A percentile compares a stretch with the other conserved stretches of the same genome.
These are phyloP conservation scores for Meyerozyma sp. DNA, from an alignment of 1,139 yeast species.

Conservation along the genomic window DNA sequence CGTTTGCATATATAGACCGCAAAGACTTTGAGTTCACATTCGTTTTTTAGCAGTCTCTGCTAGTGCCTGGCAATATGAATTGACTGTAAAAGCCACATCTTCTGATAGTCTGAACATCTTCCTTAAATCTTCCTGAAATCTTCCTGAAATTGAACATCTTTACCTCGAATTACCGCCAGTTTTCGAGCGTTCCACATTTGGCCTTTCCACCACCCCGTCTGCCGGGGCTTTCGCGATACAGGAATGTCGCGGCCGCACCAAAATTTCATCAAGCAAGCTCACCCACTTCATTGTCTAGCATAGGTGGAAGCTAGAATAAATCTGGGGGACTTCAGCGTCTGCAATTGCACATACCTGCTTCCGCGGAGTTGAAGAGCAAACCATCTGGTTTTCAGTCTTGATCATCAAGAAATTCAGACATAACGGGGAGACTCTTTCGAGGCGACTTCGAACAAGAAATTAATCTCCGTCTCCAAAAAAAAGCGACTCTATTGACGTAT, in stretches of 20 bases:
- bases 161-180: no score
- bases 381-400: neutral
- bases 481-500: no score
- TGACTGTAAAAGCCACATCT: no score
- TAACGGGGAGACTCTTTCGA: neutral
- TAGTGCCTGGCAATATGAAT: no score
- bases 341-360: neutral
- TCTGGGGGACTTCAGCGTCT: neutral
- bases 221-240: neutral
- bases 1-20: no score
- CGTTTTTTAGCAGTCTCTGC: no score
- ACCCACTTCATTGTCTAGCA: neutral
- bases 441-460: neutral
- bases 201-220: neutral
- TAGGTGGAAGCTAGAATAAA: slow-evolving; percentile 1
- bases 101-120: no score
- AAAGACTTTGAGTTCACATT: no score
- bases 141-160: no score
- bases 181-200: neutral
- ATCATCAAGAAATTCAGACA: neutral
- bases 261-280: slow-evolving; percentile 1
- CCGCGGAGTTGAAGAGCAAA: neutral
- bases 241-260: slow-evolving; percentile 1
- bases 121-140: no score
- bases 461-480: neutral